These are phyloP conservation scores for Aspergillus fijiensis DNA, from an alignment of 2,329 filamentous ascomycete species.

Conservation along the genomic window DNA sequence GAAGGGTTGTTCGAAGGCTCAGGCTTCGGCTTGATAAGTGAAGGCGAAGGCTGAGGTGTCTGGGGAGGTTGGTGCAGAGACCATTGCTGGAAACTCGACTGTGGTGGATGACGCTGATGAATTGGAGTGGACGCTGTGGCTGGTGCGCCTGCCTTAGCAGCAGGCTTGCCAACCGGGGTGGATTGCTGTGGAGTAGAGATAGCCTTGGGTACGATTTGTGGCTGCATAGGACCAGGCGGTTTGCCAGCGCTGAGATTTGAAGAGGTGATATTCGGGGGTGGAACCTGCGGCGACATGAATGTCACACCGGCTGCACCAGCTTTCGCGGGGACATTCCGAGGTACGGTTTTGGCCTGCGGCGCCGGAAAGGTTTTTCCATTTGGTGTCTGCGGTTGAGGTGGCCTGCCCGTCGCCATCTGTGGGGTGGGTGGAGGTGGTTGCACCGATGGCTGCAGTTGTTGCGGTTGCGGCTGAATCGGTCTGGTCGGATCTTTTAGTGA, in stretches of 20 bases:
- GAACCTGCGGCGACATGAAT: constrained; percentile 15
- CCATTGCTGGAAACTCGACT: constrained; percentile 41
- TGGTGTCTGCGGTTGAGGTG: constrained; percentile 13
- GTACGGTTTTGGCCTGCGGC: constrained; percentile 24
- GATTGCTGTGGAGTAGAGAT: constrained; percentile 17
- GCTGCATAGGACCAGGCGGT: constrained; percentile 24
- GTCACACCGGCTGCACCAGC: constrained; percentile 10
- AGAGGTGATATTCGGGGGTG: constrained; percentile 19
- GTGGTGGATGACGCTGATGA: constrained; percentile 26
- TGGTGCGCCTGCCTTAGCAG: constrained; percentile 17
- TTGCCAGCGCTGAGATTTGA: constrained; percentile 19
- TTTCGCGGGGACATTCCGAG: constrained; percentile 15
- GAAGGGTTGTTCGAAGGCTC: constrained; percentile 18
- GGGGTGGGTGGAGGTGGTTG: background rate
- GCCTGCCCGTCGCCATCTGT: background rate
- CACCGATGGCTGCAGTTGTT: constrained; percentile 3
- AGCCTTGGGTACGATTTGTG: constrained; percentile 26
- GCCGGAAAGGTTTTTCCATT: constrained; percentile 23
- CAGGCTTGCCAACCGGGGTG: constrained; percentile 13
- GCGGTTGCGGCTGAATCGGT: constrained; percentile 5
- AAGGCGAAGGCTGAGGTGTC: constrained; percentile 28
- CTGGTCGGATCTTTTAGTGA: constrained; percentile 7
- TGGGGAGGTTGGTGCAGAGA: constrained; percentile 34
- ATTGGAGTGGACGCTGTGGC: constrained; percentile 17
- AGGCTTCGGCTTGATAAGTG: constrained; percentile 19